These are phyloP conservation scores for Suhomyces faveliae DNA, from an alignment of 805 yeast genomes.

Conservation along the genomic window DNA sequence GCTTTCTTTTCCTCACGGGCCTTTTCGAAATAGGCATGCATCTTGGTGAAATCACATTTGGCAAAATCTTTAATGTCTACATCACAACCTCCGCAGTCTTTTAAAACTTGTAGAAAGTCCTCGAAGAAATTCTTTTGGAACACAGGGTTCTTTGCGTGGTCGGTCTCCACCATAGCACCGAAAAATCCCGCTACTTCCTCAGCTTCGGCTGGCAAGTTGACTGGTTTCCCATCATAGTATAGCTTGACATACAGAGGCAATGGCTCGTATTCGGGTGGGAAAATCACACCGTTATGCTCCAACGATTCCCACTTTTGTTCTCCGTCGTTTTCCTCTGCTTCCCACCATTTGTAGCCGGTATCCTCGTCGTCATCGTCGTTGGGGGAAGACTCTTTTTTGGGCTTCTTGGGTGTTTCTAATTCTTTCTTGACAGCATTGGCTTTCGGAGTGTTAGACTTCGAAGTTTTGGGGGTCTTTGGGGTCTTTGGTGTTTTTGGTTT, in stretches of 20 bases:
- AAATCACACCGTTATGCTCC: conserved; percentile 86
- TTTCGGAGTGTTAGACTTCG: conserved; percentile 12
- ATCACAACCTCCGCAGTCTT: conserved; percentile 66
- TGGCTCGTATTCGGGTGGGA: conserved; percentile 90
- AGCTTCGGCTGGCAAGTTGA: conserved; percentile 71
- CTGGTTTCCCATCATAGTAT: conserved; percentile 73
- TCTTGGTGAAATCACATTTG: conserved; percentile 75
- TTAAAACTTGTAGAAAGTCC: conserved; percentile 69
- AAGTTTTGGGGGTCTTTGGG: conserved; percentile 2
- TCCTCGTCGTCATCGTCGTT: conserved; percentile 17
- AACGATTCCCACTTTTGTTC: conserved; percentile 82
- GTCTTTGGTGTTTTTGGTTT: conserved; percentile 11
- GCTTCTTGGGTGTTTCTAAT: conserved; percentile 12
- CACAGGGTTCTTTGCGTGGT: conserved; percentile 82
- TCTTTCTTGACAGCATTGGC: conserved; percentile 13
- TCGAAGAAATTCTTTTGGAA: conserved; percentile 84
- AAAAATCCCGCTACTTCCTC: conserved; percentile 97
- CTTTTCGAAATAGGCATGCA: conserved; percentile 67
- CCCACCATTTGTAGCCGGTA: conserved; percentile 54
- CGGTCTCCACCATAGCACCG: conserved; percentile 84
- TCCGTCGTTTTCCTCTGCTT: conserved; percentile 76
- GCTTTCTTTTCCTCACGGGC: conserved; percentile 70
- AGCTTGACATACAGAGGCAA: conserved; percentile 75
- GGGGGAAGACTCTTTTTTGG: conserved; percentile 4
- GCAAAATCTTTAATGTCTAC: conserved; percentile 49